A percentile compares a stretch with the other conserved stretches of the same genome.
Evolutionary conservation across 352 stramenopile species (phyloP).

Genomic region (Phytophthora sp.): DNA sequence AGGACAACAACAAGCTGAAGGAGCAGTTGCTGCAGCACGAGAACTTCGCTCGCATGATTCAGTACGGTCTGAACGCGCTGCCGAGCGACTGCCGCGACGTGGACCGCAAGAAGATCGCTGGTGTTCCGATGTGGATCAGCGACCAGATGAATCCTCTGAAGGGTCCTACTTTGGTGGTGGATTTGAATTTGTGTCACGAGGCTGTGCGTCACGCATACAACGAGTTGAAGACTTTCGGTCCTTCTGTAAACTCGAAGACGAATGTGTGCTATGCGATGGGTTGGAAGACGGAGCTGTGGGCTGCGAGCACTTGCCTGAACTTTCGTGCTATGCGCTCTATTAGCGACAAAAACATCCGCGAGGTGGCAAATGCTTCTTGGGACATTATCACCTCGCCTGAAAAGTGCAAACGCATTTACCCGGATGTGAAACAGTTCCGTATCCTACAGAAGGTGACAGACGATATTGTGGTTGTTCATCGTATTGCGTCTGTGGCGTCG

Average conservation of each 20-base stretch:
- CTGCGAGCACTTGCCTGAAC: constrained; percentile 74
- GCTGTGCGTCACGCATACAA: constrained; percentile 82
- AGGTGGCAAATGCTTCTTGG: constrained; percentile 77
- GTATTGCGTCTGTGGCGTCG: constrained; percentile 75
- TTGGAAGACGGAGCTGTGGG: constrained; percentile 87
- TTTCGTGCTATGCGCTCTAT: constrained; percentile 73
- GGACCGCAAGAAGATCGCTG: constrained; percentile 79
- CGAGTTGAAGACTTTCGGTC: constrained; percentile 76
- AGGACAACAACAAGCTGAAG: constrained; percentile 88
- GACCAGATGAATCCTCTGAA: constrained; percentile 84
- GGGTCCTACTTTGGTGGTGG: constrained; percentile 74
- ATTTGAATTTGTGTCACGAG: constrained; percentile 80
- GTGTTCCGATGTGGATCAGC: constrained; percentile 78
- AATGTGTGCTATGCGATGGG: constrained; percentile 89
- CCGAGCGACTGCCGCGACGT: constrained; percentile 79
- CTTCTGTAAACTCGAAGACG: constrained; percentile 81
- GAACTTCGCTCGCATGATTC: constrained; percentile 86
- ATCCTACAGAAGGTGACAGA: constrained; percentile 86
- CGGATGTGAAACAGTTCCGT: constrained; percentile 84
- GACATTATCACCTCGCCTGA: constrained; percentile 86
- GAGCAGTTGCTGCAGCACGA: constrained; percentile 83
- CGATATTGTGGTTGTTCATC: constrained; percentile 82
- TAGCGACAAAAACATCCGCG: constrained; percentile 68
- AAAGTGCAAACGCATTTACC: constrained; percentile 86
- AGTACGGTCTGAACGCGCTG: constrained; percentile 81